Evolutionary conservation across 305 asterid species (phyloP), one percentile per base, ranked within the genome.

Genomic region (Fraxinus baroniana): DNA sequence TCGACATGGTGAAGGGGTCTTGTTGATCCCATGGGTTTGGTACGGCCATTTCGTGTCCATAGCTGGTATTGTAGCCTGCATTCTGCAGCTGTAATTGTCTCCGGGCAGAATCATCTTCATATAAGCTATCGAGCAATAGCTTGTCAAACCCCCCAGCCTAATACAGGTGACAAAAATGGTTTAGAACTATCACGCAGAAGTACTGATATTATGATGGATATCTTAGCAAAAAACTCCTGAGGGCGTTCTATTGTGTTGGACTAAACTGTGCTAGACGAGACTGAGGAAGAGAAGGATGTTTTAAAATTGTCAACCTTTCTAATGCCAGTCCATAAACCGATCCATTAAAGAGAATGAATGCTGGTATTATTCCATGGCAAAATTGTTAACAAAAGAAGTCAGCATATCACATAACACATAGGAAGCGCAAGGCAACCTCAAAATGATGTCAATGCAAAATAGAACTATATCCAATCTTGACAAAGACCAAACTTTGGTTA

Each of bases 111-210:
- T 89, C 91, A 7, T 93, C 98, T 74, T 93, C 97, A 57, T 95
- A 95, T 68, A 95, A 82, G 87, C 99, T 95, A 75, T 94, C 94
- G 7, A 95, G 97, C 64, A 94, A 41, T 76, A 91, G 84, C 82
- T 86, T 95, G 91, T 93, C 86, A 76, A 95, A 95, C 5, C 98
- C 99, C 24, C 99, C 97, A 3, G 86, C 98, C 98, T 94, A 86
- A 37, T 39, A 72, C 36, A 71, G 32, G 35, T 64, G 15, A 22
- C 10, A 20, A 33, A 33, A 32, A 82, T 15, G 26, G 62, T 30
- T 64, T 64, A 8, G 33, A 64, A 24, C 17, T 68, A 66, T 66
- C 36, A 4, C 2, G n/a, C n/a, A 1, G 15, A 66, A 9, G 2
- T 26, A 66, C 18, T 66, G 32, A 62, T 62, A 32, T 62, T 22